These are phyloP conservation scores for Globisporangium middletonii DNA, from an alignment of 352 stramenopile genomes.

Conservation along the genomic window DNA sequence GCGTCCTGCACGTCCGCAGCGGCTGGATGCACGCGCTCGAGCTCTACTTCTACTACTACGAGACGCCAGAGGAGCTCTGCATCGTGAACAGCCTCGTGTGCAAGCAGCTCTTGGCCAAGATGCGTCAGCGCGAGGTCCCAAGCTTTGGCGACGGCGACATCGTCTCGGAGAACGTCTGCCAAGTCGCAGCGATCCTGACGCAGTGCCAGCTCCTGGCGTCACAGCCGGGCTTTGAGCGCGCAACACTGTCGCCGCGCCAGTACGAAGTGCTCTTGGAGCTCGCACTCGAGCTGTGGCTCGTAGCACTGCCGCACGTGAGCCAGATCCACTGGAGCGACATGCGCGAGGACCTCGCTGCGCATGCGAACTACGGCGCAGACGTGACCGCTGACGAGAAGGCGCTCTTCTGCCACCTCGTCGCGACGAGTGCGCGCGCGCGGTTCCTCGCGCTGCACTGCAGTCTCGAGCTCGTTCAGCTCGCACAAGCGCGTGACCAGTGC, in stretches of 20 bases:
- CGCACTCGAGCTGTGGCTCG: conserved; percentile 56
- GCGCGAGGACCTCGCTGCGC: conserved; percentile 34
- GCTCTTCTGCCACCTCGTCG: conserved; percentile 57
- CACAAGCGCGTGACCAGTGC: conserved; percentile 24
- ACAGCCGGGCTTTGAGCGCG: conserved; percentile 18
- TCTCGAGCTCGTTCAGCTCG: conserved; percentile 24
- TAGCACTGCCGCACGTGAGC: conserved; percentile 46
- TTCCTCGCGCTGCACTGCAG: conserved; percentile 40
- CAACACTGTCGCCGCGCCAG: conserved; percentile 30
- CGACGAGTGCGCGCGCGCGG: conserved; percentile 21
- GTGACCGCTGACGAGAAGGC: conserved; percentile 44
- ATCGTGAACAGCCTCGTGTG: conserved; percentile 33
- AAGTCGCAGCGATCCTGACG: conserved; percentile 60
- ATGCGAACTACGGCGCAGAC: conserved; percentile 40
- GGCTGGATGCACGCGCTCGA: conserved; percentile 82
- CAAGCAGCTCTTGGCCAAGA: conserved; percentile 31
- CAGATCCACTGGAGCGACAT: conserved; percentile 58
- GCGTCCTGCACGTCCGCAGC: conserved; percentile 60
- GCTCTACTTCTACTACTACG: conserved; percentile 61
- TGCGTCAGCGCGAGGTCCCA: conserved; percentile 16
- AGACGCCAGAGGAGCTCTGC: conserved; percentile 35
- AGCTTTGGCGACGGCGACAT: conserved; percentile 26
- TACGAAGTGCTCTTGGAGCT: conserved; percentile 34
- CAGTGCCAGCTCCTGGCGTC: conserved; percentile 25
- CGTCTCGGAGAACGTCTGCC: conserved; percentile 74